These are phyloP conservation scores for Lactifluus volemus DNA, from an alignment of 768 basidiomycete genomes.

Conservation along the genomic window DNA sequence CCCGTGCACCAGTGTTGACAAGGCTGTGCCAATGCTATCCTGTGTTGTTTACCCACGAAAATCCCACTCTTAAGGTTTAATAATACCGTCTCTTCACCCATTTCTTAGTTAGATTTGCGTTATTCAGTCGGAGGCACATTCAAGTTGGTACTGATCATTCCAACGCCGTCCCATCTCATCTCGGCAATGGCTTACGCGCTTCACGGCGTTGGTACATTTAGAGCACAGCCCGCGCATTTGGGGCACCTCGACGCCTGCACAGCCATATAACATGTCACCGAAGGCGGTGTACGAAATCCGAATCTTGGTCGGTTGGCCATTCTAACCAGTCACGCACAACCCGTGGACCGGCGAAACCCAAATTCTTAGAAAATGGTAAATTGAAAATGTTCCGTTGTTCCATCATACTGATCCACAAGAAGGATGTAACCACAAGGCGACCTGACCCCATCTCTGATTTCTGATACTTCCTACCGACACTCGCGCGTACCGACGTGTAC, in stretches of 20 bases:
- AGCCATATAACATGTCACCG: not conserved
- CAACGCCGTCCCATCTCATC: not conserved
- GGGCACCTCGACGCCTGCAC: not conserved
- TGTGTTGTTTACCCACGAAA: no score
- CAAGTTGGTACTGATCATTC: no score
- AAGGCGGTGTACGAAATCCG: not conserved
- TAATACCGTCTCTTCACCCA: not conserved
- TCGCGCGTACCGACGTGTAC: not conserved
- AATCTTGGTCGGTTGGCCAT: not conserved
- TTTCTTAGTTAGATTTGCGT: no score
- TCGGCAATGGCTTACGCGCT: not conserved
- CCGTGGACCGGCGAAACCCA: no score
- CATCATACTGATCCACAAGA: no score
- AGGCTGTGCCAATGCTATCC: not conserved
- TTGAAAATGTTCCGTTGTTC: no score
- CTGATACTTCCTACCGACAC: not conserved
- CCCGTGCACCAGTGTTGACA: not conserved
- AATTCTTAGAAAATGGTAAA: no score
- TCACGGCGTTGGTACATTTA: not conserved
- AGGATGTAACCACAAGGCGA: not conserved
- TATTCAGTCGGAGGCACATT: no score
- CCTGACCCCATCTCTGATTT: conserved; percentile 1
- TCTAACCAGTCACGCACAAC: no score
- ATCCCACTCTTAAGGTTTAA: no score
- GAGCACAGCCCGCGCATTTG: not conserved